Percentiles rank a stretch among this genome's conserved stretches.
These are phyloP conservation scores for Phytophthora brassicae DNA, from an alignment of 352 stramenopile species.

Conservation along the genomic window DNA sequence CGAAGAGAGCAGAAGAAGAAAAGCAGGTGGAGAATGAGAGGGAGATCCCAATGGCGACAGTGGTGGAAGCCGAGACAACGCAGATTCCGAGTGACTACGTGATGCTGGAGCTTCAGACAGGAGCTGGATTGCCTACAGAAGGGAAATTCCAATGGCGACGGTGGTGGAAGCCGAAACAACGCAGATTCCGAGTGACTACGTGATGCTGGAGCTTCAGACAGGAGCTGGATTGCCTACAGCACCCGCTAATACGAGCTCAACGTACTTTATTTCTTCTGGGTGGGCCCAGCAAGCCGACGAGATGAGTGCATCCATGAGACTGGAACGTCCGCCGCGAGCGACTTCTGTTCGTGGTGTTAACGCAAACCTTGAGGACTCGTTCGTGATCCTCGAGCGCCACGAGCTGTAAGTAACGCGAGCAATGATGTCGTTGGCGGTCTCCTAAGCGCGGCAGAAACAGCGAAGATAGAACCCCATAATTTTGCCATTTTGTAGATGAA, in stretches of 20 bases:
- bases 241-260: slow-evolving; percentile 42
- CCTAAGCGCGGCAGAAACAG: too few species aligned
- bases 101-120: slow-evolving; percentile 79
- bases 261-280: slow-evolving; percentile 81
- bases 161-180: slow-evolving; percentile 42
- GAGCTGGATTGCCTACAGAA: slow-evolving; percentile 50
- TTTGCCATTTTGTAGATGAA: slow-evolving; percentile 26
- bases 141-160: slow-evolving; percentile 55
- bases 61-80: slow-evolving; percentile 41
- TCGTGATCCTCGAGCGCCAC: slow-evolving; percentile 69
- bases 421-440: background rate
- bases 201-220: slow-evolving; percentile 81
- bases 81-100: slow-evolving; percentile 76
- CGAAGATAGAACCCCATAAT: slow-evolving; percentile 15
- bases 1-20: slow-evolving; percentile 24
- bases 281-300: slow-evolving; percentile 81
- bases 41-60: slow-evolving; percentile 55
- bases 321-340: slow-evolving; percentile 28
- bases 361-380: slow-evolving; percentile 62
- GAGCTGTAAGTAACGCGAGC: slow-evolving; percentile 28
- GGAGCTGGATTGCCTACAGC: slow-evolving; percentile 52
- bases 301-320: slow-evolving; percentile 68
- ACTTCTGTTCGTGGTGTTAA: slow-evolving; percentile 10
- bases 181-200: slow-evolving; percentile 70
- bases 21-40: slow-evolving; percentile 38